Evolutionary conservation across 176 grass and related monocot genomes (phyloP).

Genomic region (maize (Zea mays)): Zm-B73-REFERENCE-NAM-5.0 NC_050103.1:109047001-109047500

Average conservation of each 20-base stretch:
- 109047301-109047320: neutral
- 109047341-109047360: slow-evolving; percentile 15
- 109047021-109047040: slow-evolving; percentile 6
- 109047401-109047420: neutral
- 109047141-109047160: slow-evolving; percentile 93
- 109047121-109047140: slow-evolving; percentile 98
- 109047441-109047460: slow-evolving; percentile 97
- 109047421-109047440: slow-evolving; percentile 23
- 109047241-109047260: neutral
- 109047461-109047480: slow-evolving; percentile 92
- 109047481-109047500: slow-evolving; percentile 61
- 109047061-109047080: slow-evolving; percentile 15
- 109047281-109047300: neutral
- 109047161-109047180: slow-evolving; percentile 76
- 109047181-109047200: slow-evolving; percentile 22
- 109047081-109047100: slow-evolving; percentile 70
- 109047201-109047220: slow-evolving; percentile 20
- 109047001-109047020: slow-evolving; percentile 39
- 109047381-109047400: neutral
- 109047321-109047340: neutral
- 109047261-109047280: slow-evolving; percentile 1
- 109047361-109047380: neutral
- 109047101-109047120: slow-evolving; percentile 85
- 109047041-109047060: slow-evolving; percentile 3
- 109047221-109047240: neutral